Evolutionary conservation across 148 eudicot species (phyloP), one percentile per base, ranked within the genome.

Genomic region (Dianthus caryophyllus): DNA sequence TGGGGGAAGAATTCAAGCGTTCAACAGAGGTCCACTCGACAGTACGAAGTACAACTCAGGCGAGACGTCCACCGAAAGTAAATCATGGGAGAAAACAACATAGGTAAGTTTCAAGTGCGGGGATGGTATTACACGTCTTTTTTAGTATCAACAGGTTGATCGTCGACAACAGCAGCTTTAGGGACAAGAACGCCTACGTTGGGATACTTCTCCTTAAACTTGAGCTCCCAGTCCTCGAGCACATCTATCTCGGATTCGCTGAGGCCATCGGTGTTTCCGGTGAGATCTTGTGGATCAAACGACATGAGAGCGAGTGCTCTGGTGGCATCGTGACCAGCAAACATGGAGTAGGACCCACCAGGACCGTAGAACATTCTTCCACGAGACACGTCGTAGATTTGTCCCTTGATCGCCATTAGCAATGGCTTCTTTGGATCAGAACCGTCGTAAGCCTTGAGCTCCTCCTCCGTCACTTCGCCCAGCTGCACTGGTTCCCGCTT

Each of bases 281-380:
- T 89, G 24, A 92, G 82, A 65, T 92, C 94, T 52, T 85, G 78
- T 18, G 87, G 83, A 64, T 92, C 90, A 61, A 92, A 92, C 2
- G 98, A 92, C 85, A 92, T 85, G 52, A 87, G 84, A 64, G 98
- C 98, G 68, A 92, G 74, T 6, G 98, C 98, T 64, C 89, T 83
- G 71, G 96, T 92, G 21, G 89, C 94, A 69, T 92, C 98, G 54
- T 83, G 80, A 22, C 98, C 98, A 22, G 91, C 84, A 73, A 92
- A 92, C 83, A 92, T 76, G 36, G 89, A 80, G 55, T 92, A 92
- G 5, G 98, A 78, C 53, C 98, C 94, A 7, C 96, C 93, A 24
- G 98, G 98, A 29, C 98, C 98, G 43, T 92, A 92, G 63, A 92
- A 92, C 86, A 85, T 89, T 75, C 93, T 92, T 53, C 78, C 70